Conservation (phyloP, 768 basidiomycete species). For the Leccinum disarticulatum region DNA sequence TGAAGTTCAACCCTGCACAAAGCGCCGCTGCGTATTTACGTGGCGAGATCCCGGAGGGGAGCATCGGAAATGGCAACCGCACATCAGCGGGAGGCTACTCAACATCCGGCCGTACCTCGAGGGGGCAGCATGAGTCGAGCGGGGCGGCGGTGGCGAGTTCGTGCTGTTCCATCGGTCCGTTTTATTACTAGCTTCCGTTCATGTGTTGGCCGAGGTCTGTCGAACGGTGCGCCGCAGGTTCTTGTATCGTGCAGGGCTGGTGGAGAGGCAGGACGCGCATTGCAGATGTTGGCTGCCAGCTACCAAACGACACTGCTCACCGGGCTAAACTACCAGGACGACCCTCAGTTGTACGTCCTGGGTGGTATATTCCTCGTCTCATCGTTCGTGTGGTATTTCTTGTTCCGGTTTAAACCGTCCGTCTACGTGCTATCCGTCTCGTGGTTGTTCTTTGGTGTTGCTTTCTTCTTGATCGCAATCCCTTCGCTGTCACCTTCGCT, state of each 20-base stretch:
- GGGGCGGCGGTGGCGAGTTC: constrained; percentile 47
- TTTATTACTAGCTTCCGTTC: constrained; percentile 43
- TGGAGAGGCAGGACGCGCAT: constrained; percentile 24
- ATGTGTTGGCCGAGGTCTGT: constrained; percentile 20
- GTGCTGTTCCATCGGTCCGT: constrained; percentile 42
- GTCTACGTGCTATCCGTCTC: too few relatives aligned
- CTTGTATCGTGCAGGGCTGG: constrained; percentile 39
- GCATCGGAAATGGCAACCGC: constrained; percentile 31
- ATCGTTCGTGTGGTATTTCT: too few relatives aligned
- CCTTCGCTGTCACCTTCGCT: too few relatives aligned
- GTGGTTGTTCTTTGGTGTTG: too few relatives aligned
- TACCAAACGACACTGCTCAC: too few relatives aligned
- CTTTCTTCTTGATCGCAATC: too few relatives aligned
- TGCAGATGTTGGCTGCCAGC: too few relatives aligned
- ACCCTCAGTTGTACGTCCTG: too few relatives aligned
- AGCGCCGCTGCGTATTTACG: constrained; percentile 40
- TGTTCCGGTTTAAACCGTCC: too few relatives aligned
- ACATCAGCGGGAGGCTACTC: too few relatives aligned
- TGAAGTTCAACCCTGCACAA: constrained; percentile 29
- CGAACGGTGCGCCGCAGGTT: constrained; percentile 43
- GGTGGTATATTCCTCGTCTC: too few relatives aligned
- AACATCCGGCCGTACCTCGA: constrained; percentile 45
- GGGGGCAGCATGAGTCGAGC: constrained; percentile 39
- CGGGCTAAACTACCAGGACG: too few relatives aligned
- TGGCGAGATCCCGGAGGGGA: constrained; percentile 50